A percentile compares a stretch with the other conserved stretches of the same genome.
phyloP scores from a whole-genome alignment of 2,329 filamentous ascomycete genomes.

The Aureobasidium musti region DNA sequence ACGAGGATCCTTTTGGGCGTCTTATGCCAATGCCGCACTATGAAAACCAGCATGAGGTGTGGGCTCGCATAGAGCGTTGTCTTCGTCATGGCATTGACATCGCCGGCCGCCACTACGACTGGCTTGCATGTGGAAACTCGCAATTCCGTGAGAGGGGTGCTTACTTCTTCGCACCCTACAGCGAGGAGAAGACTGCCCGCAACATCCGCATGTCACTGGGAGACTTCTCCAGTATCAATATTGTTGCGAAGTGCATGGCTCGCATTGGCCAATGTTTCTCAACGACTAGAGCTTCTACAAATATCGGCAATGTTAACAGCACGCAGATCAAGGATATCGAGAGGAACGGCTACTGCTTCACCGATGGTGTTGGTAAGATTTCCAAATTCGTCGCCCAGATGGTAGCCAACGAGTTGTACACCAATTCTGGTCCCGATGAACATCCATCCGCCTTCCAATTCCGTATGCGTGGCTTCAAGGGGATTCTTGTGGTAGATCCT shows the following conservation, averaged over 20 bases:
- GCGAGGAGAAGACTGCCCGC: slow-evolving; percentile 56
- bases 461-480: slow-evolving; percentile 88
- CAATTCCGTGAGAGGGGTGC: slow-evolving; percentile 90
- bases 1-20: slow-evolving; percentile 64
- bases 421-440: slow-evolving; percentile 54
- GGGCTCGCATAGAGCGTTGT: slow-evolving; percentile 69
- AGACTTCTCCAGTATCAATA: slow-evolving; percentile 73
- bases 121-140: slow-evolving; percentile 92
- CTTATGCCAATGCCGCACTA: slow-evolving; percentile 38
- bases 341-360: slow-evolving; percentile 76
- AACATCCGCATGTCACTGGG: slow-evolving; percentile 87
- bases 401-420: slow-evolving; percentile 68
- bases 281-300: slow-evolving; percentile 73
- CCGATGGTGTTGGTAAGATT: slow-evolving; percentile 93
- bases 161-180: slow-evolving; percentile 78
- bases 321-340: slow-evolving; percentile 60
- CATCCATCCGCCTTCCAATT: slow-evolving; percentile 87
- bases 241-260: slow-evolving; percentile 87
- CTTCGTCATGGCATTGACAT: slow-evolving; percentile 78
- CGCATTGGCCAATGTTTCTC: slow-evolving; percentile 94
- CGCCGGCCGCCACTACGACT: slow-evolving; percentile 79
- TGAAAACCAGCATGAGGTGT: slow-evolving; percentile 55
- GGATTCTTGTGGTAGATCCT: slow-evolving; percentile 76
- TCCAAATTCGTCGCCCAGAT: slow-evolving; percentile 73
- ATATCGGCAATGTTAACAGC: slow-evolving; percentile 39